These are phyloP conservation scores for Clonostachys rosea DNA, from an alignment of 2,329 filamentous ascomycete species.

Conservation along the genomic window DNA sequence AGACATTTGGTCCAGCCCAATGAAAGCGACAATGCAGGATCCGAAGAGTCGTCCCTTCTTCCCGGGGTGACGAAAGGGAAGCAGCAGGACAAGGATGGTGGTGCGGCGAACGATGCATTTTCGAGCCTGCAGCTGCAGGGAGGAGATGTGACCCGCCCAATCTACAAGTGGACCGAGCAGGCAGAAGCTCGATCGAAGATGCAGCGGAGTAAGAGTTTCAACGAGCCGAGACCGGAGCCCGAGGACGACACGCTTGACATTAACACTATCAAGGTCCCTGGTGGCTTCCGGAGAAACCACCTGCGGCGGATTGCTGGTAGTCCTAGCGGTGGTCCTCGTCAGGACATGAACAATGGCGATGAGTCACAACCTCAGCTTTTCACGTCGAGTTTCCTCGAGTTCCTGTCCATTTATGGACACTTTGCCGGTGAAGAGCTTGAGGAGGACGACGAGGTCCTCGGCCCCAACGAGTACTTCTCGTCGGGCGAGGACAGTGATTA, in stretches of 20 bases:
- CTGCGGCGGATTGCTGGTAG: slow-evolving; percentile 71
- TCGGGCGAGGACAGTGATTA: slow-evolving; percentile 67
- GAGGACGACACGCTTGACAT: slow-evolving; percentile 82
- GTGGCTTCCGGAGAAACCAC: slow-evolving; percentile 89
- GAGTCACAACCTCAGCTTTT: slow-evolving; percentile 50
- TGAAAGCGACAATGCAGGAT: slow-evolving; percentile 34
- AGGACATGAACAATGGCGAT: not conserved
- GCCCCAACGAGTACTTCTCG: slow-evolving; percentile 86
- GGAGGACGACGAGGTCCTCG: slow-evolving; percentile 88
- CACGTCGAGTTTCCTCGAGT: slow-evolving; percentile 93
- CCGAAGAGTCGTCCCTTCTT: slow-evolving; percentile 38
- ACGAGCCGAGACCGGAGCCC: slow-evolving; percentile 69
- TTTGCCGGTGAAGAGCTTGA: slow-evolving; percentile 96
- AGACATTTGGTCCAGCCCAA: slow-evolving; percentile 77
- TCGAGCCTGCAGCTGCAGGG: slow-evolving; percentile 91
- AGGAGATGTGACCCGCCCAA: slow-evolving; percentile 88
- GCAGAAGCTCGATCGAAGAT: slow-evolving; percentile 65
- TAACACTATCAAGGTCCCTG: slow-evolving; percentile 85
- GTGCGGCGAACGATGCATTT: slow-evolving; percentile 73
- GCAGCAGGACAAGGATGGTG: slow-evolving; percentile 34
- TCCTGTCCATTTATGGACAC: slow-evolving; percentile 90
- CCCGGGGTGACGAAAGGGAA: slow-evolving; percentile 46
- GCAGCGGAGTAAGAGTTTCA: slow-evolving; percentile 85
- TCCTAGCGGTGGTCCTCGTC: slow-evolving; percentile 27
- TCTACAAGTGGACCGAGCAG: slow-evolving; percentile 95